These are phyloP conservation scores for Pseudozyma thailandica DNA, from an alignment of 1,284 basidiomycete species.

Conservation along the genomic window DNA sequence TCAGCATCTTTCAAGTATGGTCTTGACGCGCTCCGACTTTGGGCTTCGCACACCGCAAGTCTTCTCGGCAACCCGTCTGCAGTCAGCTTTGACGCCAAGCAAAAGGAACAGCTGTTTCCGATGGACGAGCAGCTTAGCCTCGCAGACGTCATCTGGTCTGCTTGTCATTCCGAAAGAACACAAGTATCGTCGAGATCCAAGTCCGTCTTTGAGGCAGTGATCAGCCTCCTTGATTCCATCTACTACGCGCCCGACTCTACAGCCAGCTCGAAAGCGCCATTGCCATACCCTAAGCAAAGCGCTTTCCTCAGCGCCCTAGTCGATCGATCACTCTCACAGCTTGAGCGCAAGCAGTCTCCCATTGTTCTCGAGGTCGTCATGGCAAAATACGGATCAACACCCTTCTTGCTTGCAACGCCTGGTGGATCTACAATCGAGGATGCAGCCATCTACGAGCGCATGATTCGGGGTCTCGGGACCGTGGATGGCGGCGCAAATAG, in stretches of 20 bases:
- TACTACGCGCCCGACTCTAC: background rate
- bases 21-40: constrained; percentile 44
- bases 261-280: background rate
- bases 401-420: constrained; percentile 19
- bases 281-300: constrained; percentile 25
- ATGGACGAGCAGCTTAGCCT: constrained; percentile 35
- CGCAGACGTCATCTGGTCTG: constrained; percentile 46
- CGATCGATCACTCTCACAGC: constrained; percentile 26
- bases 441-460: constrained; percentile 39
- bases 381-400: constrained; percentile 37
- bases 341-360: constrained; percentile 49
- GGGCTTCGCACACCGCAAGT: constrained; percentile 22
- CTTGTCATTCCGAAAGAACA: constrained; percentile 38
- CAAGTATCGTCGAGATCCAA: constrained; percentile 40
- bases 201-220: constrained; percentile 31
- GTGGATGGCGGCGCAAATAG: constrained; percentile 46
- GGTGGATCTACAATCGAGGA: constrained; percentile 14
- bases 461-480: constrained; percentile 42
- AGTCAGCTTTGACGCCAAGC: constrained; percentile 1
- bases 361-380: constrained; percentile 44
- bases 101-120: constrained; percentile 23
- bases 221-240: constrained; percentile 24
- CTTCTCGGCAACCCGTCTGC: constrained; percentile 11
- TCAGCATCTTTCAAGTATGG: constrained; percentile 43
- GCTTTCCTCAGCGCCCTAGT: constrained; percentile 30